Conservation (phyloP, 129 eudicot species). For the carrot (Daucus carota) region DNA sequence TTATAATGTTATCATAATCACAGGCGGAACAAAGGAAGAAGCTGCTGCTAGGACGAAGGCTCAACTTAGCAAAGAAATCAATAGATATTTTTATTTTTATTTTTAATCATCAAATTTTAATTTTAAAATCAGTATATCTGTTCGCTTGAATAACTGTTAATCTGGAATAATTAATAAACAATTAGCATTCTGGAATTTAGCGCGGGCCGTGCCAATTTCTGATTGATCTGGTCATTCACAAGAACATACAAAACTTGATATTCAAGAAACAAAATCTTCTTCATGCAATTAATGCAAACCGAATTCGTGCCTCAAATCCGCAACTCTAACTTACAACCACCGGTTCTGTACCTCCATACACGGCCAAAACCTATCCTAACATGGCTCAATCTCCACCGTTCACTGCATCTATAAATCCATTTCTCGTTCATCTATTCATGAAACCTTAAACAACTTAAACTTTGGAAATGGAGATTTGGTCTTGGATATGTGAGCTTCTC, state of each 20-base stretch:
- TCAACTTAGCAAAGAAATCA: too few species aligned
- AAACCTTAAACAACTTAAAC: not conserved
- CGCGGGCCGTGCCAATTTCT: too few species aligned
- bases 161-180: too few species aligned
- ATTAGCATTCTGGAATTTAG: too few species aligned
- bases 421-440: not conserved
- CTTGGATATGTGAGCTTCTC: conserved; percentile 81
- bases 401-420: conserved; percentile 27
- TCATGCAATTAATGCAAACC: conserved; percentile 26
- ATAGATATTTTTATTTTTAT: too few species aligned
- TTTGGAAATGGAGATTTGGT: conserved; percentile 67
- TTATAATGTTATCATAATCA: too few species aligned
- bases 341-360: conserved; percentile 14
- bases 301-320: conserved; percentile 26
- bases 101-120: too few species aligned
- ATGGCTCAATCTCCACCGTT: conserved; percentile 46
- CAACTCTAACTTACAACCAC: conserved; percentile 30
- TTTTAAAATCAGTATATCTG: too few species aligned
- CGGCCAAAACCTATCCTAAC: conserved; percentile 65
- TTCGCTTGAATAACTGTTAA: too few species aligned
- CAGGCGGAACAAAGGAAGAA: too few species aligned
- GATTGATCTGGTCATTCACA: too few species aligned
- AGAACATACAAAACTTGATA: not conserved
- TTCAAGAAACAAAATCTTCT: conserved; percentile 13
- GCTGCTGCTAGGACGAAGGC: too few species aligned